Conservation (phyloP, 2,329 filamentous ascomycete species). For the Penicillium sp. region DNA sequence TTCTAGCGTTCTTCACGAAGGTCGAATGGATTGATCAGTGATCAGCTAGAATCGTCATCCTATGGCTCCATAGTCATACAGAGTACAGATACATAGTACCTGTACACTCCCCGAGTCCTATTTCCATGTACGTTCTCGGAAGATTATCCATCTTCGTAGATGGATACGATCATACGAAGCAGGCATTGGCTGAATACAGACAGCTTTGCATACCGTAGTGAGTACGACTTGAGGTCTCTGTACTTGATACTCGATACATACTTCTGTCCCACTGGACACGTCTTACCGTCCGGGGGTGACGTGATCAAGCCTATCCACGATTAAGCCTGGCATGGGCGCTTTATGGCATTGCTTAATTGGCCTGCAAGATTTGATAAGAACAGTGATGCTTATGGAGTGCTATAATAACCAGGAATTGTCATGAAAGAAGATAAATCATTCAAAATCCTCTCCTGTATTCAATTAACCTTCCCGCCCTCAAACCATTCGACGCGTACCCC, state of each 20-base stretch:
- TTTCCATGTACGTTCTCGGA: too few relatives aligned
- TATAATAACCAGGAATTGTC: neutral
- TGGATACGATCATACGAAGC: too few relatives aligned
- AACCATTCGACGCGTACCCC: conserved; percentile 42
- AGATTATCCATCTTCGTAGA: too few relatives aligned
- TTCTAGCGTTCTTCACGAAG: neutral
- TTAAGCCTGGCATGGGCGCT: neutral
- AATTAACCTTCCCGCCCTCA: neutral
- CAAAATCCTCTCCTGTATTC: too few relatives aligned
- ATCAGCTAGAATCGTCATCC: neutral
- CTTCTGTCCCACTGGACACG: neutral
- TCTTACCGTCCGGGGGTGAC: conserved; percentile 11
- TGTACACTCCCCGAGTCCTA: too few relatives aligned
- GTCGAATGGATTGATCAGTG: neutral
- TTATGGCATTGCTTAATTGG: neutral
- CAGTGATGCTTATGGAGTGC: too few relatives aligned
- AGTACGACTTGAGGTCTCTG: too few relatives aligned
- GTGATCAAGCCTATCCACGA: conserved; percentile 1
- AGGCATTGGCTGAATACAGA: too few relatives aligned
- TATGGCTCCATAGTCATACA: neutral
- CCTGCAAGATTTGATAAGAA: too few relatives aligned
- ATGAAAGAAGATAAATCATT: neutral
- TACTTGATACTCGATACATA: neutral
- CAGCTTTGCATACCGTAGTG: too few relatives aligned
- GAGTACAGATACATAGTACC: neutral